Evolutionary conservation across 2,329 filamentous ascomycete genomes (phyloP).

Genomic region (Thielaviopsis musarum): DNA sequence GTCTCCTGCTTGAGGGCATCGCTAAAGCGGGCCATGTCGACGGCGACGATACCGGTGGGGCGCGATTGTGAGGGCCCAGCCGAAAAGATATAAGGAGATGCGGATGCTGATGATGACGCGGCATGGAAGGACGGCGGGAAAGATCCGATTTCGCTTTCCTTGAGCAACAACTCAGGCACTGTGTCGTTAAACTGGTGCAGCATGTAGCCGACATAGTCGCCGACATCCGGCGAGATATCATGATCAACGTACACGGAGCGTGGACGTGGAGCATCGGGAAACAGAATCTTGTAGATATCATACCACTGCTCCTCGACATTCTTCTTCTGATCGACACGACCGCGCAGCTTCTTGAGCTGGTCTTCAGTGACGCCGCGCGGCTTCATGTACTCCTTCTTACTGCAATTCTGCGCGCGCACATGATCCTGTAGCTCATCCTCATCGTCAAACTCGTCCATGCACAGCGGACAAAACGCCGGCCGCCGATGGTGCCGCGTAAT

Average conservation of each 20-base stretch:
- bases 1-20: slow-evolving; percentile 4
- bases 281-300: slow-evolving; percentile 15
- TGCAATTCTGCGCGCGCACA: slow-evolving; percentile 10
- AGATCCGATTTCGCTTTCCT: not conserved
- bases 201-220: slow-evolving; percentile 13
- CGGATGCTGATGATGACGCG: too few relatives aligned
- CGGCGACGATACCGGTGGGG: not conserved
- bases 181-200: slow-evolving; percentile 5
- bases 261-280: slow-evolving; percentile 13
- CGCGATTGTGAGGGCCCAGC: not conserved
- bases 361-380: slow-evolving; percentile 14
- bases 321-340: slow-evolving; percentile 14
- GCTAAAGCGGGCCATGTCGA: slow-evolving; percentile 4
- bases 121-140: not conserved
- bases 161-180: not conserved
- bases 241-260: slow-evolving; percentile 14
- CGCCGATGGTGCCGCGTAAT: slow-evolving; percentile 14
- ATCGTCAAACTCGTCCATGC: slow-evolving; percentile 12
- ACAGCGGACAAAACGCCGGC: slow-evolving; percentile 15
- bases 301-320: slow-evolving; percentile 15
- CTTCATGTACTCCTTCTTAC: slow-evolving; percentile 7
- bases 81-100: not conserved
- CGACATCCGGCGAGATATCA: slow-evolving; percentile 13
- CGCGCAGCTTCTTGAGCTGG: slow-evolving; percentile 13
- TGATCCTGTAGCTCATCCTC: slow-evolving; percentile 13